Percentiles rank a stretch among this genome's conserved stretches.
phyloP scores from a whole-genome alignment of 1,284 basidiomycete species.

The Fomitopsis pinicola region DNA sequence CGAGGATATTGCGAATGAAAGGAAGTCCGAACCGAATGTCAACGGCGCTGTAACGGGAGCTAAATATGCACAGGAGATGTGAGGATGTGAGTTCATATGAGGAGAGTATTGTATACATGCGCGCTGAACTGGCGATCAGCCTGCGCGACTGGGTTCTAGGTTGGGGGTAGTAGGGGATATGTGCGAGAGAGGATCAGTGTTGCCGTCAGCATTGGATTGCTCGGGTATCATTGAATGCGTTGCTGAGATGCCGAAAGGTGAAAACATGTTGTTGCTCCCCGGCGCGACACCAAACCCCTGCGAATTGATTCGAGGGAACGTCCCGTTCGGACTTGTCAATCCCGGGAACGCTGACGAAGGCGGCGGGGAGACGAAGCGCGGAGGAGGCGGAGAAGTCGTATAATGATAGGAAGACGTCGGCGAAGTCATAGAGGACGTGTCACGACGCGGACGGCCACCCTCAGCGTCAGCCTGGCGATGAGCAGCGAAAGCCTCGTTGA shows the following conservation, averaged over 20 bases:
- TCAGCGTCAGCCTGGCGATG: slow-evolving; percentile 35
- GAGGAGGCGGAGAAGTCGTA: slow-evolving; percentile 54
- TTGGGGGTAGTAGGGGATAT: slow-evolving; percentile 47
- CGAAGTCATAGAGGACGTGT: slow-evolving; percentile 37
- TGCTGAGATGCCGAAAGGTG: slow-evolving; percentile 57
- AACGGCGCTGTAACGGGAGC: slow-evolving; percentile 16
- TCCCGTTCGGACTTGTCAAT: slow-evolving; percentile 26
- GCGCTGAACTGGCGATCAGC: slow-evolving; percentile 29
- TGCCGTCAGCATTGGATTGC: slow-evolving; percentile 41
- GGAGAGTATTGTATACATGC: slow-evolving; percentile 20
- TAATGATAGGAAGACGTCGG: slow-evolving; percentile 43
- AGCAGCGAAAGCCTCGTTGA: slow-evolving; percentile 34
- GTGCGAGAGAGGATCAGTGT: slow-evolving; percentile 35
- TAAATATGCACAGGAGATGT: slow-evolving; percentile 21
- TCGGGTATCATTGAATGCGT: slow-evolving; percentile 63
- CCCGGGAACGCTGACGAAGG: slow-evolving; percentile 35
- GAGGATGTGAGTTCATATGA: slow-evolving; percentile 19
- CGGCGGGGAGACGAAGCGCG: slow-evolving; percentile 29
- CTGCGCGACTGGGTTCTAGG: slow-evolving; percentile 50
- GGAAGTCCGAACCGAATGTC: slow-evolving; percentile 16
- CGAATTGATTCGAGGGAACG: slow-evolving; percentile 31
- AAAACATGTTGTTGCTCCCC: slow-evolving; percentile 41
- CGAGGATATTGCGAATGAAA: slow-evolving; percentile 16
- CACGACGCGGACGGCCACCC: slow-evolving; percentile 28
- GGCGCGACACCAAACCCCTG: slow-evolving; percentile 31